These are phyloP conservation scores for Lactarius sp. DNA, from an alignment of 768 basidiomycete genomes.

Conservation along the genomic window DNA sequence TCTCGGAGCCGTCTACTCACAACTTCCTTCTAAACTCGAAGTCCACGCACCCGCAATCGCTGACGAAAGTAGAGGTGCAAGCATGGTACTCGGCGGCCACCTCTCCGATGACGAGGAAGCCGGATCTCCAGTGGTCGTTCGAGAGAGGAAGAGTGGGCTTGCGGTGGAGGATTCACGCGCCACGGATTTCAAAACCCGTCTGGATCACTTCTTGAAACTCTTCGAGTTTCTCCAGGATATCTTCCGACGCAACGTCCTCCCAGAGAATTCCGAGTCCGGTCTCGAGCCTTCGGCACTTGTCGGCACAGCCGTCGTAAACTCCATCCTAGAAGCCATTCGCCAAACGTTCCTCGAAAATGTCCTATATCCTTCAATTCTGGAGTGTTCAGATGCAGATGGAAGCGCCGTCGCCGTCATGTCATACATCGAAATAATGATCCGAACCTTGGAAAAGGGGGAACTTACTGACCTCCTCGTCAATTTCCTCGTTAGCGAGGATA, in stretches of 20 bases:
- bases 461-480: conserved; percentile 67
- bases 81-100: conserved; percentile 71
- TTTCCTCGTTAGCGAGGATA: conserved; percentile 83
- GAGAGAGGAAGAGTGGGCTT: conserved; percentile 49
- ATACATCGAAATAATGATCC: conserved; percentile 86
- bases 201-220: conserved; percentile 87
- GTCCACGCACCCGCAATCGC: conserved; percentile 47
- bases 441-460: conserved; percentile 62
- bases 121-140: conserved; percentile 44
- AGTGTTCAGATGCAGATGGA: conserved; percentile 91
- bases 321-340: conserved; percentile 77
- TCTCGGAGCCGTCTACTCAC: conserved; percentile 86
- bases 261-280: conserved; percentile 37
- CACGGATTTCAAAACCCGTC: conserved; percentile 68
- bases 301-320: conserved; percentile 75
- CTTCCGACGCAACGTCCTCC: conserved; percentile 56
- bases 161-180: conserved; percentile 76
- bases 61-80: conserved; percentile 39
- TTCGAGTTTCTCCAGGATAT: conserved; percentile 92
- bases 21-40: conserved; percentile 82
- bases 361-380: conserved; percentile 86
- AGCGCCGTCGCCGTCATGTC: conserved; percentile 95
- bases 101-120: conserved; percentile 52
- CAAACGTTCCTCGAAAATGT: conserved; percentile 90
- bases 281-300: conserved; percentile 61